Conservation (phyloP, 371 early-diverging fungal species). For the Mortierella polycephala region DNA sequence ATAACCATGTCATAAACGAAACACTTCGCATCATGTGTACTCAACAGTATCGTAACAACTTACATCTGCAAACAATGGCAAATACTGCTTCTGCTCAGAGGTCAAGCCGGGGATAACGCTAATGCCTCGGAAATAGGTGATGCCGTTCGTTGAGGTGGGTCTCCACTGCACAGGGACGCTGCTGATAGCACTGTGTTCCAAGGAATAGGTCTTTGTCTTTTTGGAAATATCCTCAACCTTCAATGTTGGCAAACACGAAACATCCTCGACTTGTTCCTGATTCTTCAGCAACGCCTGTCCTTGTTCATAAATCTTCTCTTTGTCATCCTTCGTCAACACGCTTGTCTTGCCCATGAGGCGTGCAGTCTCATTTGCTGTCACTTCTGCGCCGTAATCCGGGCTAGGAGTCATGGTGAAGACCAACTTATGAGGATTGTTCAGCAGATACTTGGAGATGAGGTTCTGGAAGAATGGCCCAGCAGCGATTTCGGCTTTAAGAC, state of each 20-base stretch:
- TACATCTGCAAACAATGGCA: slow-evolving; percentile 85
- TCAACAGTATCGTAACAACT: slow-evolving; percentile 5
- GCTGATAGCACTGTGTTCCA: slow-evolving; percentile 73
- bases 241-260: slow-evolving; percentile 86
- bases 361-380: slow-evolving; percentile 71
- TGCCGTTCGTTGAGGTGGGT: slow-evolving; percentile 88
- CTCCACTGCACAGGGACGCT: slow-evolving; percentile 80
- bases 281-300: slow-evolving; percentile 71
- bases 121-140: slow-evolving; percentile 87
- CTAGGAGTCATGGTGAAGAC: slow-evolving; percentile 87
- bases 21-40: background rate
- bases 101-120: slow-evolving; percentile 72
- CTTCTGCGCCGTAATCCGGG: slow-evolving; percentile 65
- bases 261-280: slow-evolving; percentile 83
- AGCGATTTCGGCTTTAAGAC: slow-evolving; percentile 71
- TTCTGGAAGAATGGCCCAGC: slow-evolving; percentile 77
- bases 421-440: slow-evolving; percentile 82
- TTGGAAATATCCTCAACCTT: slow-evolving; percentile 77
- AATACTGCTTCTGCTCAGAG: slow-evolving; percentile 74
- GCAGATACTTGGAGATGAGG: slow-evolving; percentile 78
- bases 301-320: slow-evolving; percentile 64
- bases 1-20: background rate
- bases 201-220: slow-evolving; percentile 68
- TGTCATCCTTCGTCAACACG: slow-evolving; percentile 68
- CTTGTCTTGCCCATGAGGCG: slow-evolving; percentile 71